Percentiles rank a stretch among this genome's conserved stretches.
Conservation (phyloP, 306 rosid species). For the Cucumis hystrix region DNA sequence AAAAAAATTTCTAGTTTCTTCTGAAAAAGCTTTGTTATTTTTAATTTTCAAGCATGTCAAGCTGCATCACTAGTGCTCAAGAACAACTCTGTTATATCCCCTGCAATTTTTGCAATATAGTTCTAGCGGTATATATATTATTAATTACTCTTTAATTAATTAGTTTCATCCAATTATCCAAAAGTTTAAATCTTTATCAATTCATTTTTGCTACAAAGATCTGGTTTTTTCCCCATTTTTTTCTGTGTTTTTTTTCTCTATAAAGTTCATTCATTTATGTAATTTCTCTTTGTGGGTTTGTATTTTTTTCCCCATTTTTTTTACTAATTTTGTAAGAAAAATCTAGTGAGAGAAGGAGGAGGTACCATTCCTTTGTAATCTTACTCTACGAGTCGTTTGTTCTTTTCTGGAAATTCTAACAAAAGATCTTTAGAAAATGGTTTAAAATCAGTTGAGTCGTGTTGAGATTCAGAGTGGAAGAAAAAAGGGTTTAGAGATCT, state of each 20-base stretch:
- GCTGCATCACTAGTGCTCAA: slow-evolving; percentile 50
- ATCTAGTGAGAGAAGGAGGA: not conserved
- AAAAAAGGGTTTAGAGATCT: slow-evolving; percentile 9
- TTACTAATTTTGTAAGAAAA: slow-evolving; percentile 33
- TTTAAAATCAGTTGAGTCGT: not conserved
- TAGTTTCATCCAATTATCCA: not conserved
- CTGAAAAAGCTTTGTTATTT: not conserved
- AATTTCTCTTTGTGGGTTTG: slow-evolving; percentile 21
- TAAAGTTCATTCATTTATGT: not conserved
- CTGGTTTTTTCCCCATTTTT: not conserved
- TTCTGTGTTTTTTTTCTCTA: not conserved
- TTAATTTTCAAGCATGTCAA: slow-evolving; percentile 33
- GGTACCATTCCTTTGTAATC: not conserved
- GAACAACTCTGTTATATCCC: slow-evolving; percentile 98
- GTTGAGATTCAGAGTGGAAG: not conserved
- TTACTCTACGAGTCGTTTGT: not conserved
- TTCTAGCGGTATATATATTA: slow-evolving; percentile 65
- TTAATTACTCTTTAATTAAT: not conserved
- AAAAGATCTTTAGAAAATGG: not conserved
- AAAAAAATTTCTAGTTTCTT: not conserved
- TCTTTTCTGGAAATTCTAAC: not conserved
- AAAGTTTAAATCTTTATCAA: not conserved
- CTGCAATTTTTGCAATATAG: slow-evolving; percentile 96
- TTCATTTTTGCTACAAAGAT: not conserved
- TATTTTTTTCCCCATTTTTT: slow-evolving; percentile 11